phyloP scores from a whole-genome alignment of 371 early-diverging fungal genomes.

The Mortierella sp. region DNA sequence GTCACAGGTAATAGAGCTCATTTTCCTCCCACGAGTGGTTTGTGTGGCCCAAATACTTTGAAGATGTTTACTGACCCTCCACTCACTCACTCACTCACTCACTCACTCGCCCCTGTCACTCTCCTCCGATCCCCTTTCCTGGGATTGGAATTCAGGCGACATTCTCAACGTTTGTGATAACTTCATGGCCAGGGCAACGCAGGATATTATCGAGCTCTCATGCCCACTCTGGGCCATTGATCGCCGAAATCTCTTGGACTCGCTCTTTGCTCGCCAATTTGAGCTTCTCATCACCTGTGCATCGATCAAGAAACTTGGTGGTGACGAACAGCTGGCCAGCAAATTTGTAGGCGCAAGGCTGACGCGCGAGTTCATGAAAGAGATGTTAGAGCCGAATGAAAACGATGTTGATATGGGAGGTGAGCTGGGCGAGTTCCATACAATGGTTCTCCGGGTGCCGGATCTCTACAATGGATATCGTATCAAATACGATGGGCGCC shows the following conservation, averaged over 20 bases:
- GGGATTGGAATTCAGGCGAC: conserved; percentile 52
- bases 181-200: conserved; percentile 67
- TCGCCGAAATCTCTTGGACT: conserved; percentile 48
- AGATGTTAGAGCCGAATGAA: conserved; percentile 28
- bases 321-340: conserved; percentile 27
- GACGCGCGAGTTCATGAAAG: conserved; percentile 41
- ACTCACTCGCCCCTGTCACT: neutral
- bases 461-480: conserved; percentile 44
- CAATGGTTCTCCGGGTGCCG: conserved; percentile 65
- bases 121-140: neutral
- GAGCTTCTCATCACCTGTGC: conserved; percentile 59
- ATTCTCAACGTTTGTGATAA: conserved; percentile 66
- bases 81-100: neutral
- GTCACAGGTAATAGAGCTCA: conserved; percentile 56
- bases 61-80: no score
- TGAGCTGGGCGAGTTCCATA: conserved; percentile 68
- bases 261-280: conserved; percentile 55
- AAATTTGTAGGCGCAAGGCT: conserved; percentile 49
- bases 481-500: conserved; percentile 48
- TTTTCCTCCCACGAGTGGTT: neutral
- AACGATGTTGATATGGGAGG: conserved; percentile 58
- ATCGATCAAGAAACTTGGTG: conserved; percentile 56
- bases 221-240: conserved; percentile 67
- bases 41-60: neutral
- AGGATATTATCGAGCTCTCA: conserved; percentile 57